Evolutionary conservation across 495 filamentous ascomycete species (phyloP).

Genomic region (Tuber melanosporum): DNA sequence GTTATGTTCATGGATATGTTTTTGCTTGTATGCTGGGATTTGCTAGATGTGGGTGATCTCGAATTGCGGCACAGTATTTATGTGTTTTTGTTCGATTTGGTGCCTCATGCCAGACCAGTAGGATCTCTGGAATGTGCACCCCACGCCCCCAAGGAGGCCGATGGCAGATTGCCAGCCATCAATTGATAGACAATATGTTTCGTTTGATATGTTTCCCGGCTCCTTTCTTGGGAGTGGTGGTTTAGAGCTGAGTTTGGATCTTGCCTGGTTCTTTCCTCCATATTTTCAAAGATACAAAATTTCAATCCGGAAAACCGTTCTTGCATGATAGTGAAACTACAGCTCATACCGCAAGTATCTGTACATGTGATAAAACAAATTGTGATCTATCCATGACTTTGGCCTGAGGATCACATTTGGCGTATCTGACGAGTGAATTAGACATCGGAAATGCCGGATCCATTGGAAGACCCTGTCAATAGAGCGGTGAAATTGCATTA

Average conservation of each 20-base stretch:
- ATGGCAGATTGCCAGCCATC: background rate
- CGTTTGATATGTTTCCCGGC: background rate
- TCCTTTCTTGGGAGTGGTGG: background rate
- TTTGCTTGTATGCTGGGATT: background rate
- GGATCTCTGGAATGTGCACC: background rate
- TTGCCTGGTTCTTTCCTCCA: background rate
- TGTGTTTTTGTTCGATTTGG: constrained; percentile 5
- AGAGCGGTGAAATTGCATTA: background rate
- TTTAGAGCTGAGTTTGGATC: background rate
- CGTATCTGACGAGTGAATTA: background rate
- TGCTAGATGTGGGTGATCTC: background rate
- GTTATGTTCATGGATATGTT: background rate
- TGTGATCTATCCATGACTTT: background rate
- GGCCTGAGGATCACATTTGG: background rate
- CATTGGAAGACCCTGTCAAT: background rate
- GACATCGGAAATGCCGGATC: background rate
- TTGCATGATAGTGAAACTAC: constrained; percentile 4
- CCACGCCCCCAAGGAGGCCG: background rate
- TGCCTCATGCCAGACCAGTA: background rate
- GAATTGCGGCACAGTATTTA: background rate
- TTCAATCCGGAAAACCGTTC: background rate
- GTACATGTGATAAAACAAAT: constrained; percentile 3
- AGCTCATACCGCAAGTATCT: background rate
- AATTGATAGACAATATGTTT: background rate
- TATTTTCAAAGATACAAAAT: background rate